Evolutionary conservation across 2,329 filamentous ascomycete species (phyloP).

Genomic region (Aspergillus tubingensis): DNA sequence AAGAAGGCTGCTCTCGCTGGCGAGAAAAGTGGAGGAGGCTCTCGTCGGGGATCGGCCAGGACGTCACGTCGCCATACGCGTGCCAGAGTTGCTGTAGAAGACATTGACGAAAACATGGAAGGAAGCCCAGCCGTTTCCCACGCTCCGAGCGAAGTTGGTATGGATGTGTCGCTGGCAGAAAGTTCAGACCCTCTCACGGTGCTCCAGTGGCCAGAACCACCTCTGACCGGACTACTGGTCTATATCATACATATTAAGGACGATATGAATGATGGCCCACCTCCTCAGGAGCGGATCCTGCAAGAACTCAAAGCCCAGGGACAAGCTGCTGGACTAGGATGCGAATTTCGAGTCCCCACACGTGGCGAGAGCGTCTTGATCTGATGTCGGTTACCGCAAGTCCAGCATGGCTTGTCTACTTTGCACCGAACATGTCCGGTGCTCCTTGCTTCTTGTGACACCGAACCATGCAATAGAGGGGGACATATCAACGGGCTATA

Average conservation of each 20-base stretch:
- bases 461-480: too few relatives aligned
- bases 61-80: conserved; percentile 7
- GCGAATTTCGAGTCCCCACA: conserved; percentile 73
- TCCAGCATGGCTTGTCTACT: not conserved
- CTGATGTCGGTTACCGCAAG: conserved; percentile 19
- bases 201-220: conserved; percentile 31
- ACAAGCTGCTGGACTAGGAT: conserved; percentile 67
- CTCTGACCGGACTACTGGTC: conserved; percentile 72
- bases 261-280: conserved; percentile 69
- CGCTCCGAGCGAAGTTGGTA: conserved; percentile 9
- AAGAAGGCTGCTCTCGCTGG: conserved; percentile 16
- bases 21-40: not conserved
- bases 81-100: not conserved
- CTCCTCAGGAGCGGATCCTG: conserved; percentile 67
- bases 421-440: not conserved
- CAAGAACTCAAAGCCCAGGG: conserved; percentile 69
- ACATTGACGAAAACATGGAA: not conserved
- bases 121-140: not conserved
- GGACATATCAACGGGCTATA: too few relatives aligned
- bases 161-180: conserved; percentile 9
- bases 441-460: not conserved
- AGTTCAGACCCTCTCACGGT: conserved; percentile 19
- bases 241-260: conserved; percentile 96
- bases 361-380: conserved; percentile 61
- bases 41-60: conserved; percentile 6